Percentiles rank a stretch among this genome's conserved stretches.
These are phyloP conservation scores for Boletus reticuloceps DNA, from an alignment of 768 basidiomycete genomes.

Conservation along the genomic window DNA sequence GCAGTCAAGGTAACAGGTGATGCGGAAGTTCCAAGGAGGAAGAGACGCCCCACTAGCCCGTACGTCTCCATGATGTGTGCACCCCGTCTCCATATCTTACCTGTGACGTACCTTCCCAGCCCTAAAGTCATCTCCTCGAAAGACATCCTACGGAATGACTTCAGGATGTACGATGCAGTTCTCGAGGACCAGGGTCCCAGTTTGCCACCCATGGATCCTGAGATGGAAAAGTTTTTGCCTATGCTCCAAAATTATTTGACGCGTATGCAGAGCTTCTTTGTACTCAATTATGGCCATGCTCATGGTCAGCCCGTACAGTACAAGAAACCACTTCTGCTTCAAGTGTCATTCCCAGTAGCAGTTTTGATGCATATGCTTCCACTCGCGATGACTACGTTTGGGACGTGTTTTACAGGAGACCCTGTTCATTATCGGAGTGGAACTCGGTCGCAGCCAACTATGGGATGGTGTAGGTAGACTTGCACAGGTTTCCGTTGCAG, in stretches of 20 bases:
- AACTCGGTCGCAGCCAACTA: conserved; percentile 52
- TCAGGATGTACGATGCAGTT: conserved; percentile 75
- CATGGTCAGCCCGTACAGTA: conserved; percentile 22
- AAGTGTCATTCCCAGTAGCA: neutral
- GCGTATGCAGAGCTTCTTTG: conserved; percentile 37
- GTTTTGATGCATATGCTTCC: neutral
- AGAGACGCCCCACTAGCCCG: conserved; percentile 42
- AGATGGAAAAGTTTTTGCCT: conserved; percentile 76
- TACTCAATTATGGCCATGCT: neutral
- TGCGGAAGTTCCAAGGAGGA: neutral
- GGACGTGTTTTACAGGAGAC: conserved; percentile 79
- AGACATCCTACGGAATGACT: conserved; percentile 43
- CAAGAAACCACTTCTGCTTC: conserved; percentile 20
- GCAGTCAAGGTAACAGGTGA: conserved; percentile 38
- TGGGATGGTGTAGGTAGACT: conserved; percentile 57
- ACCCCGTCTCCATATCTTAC: neutral
- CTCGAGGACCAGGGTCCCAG: conserved; percentile 35
- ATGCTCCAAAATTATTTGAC: conserved; percentile 73
- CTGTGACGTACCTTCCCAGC: conserved; percentile 30
- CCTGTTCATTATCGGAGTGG: conserved; percentile 58
- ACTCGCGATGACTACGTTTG: conserved; percentile 69
- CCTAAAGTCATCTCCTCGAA: conserved; percentile 56
- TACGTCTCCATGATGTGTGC: conserved; percentile 23
- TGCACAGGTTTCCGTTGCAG: neutral
- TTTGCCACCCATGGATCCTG: conserved; percentile 42